These are phyloP conservation scores for Diaporthe citrichinensis DNA, from an alignment of 2,329 filamentous ascomycete genomes.

Conservation along the genomic window DNA sequence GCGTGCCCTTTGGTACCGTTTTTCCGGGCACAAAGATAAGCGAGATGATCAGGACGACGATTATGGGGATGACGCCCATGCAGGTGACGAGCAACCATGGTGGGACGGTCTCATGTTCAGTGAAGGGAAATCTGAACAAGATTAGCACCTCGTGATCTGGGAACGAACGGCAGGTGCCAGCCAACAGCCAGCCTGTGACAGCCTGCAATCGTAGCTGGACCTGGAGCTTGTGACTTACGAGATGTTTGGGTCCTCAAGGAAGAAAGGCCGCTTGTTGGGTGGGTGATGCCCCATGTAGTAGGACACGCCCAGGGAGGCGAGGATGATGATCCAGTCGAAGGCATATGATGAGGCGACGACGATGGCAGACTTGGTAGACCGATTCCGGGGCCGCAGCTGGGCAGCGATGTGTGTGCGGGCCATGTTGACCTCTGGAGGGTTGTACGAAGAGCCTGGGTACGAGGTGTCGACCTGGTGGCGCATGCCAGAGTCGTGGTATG, in stretches of 20 bases:
- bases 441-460: slow-evolving; percentile 26
- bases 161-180: not conserved
- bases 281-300: slow-evolving; percentile 70
- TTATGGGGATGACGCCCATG: slow-evolving; percentile 73
- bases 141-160: not conserved
- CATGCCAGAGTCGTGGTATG: slow-evolving; percentile 11
- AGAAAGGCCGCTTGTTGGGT: slow-evolving; percentile 80
- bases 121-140: slow-evolving; percentile 75
- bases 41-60: slow-evolving; percentile 77
- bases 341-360: slow-evolving; percentile 75
- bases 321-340: slow-evolving; percentile 80
- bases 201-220: not conserved
- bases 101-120: slow-evolving; percentile 79
- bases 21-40: slow-evolving; percentile 81
- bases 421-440: slow-evolving; percentile 23
- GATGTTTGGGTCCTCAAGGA: slow-evolving; percentile 80
- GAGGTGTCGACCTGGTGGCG: slow-evolving; percentile 32
- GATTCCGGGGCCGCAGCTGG: slow-evolving; percentile 35
- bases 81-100: slow-evolving; percentile 75
- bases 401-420: slow-evolving; percentile 33
- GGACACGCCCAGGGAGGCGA: slow-evolving; percentile 71
- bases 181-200: not conserved
- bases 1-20: slow-evolving; percentile 73
- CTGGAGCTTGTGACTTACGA: slow-evolving; percentile 64
- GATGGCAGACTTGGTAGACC: slow-evolving; percentile 46